Evolutionary conservation across 768 basidiomycete species (phyloP).

Genomic region (Lactifluus pinguis): DNA sequence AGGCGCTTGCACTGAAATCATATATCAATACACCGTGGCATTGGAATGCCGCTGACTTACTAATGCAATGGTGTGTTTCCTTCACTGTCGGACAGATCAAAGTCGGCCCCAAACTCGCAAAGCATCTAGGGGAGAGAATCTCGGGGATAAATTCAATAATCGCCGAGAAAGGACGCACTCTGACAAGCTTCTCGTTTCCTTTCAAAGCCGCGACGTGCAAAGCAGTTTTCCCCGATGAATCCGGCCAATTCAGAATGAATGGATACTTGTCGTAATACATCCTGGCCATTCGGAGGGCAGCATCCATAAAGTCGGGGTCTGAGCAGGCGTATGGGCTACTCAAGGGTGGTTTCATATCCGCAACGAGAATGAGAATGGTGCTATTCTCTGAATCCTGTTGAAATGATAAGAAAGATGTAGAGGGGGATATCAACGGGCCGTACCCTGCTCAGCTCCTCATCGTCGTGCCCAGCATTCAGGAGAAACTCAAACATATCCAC

Average conservation of each 20-base stretch:
- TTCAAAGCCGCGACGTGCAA: conserved; percentile 81
- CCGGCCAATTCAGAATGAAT: conserved; percentile 87
- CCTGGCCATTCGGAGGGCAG: conserved; percentile 77
- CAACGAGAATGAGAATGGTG: conserved; percentile 89
- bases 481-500: conserved; percentile 93
- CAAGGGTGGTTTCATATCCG: conserved; percentile 57
- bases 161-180: conserved; percentile 40
- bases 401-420: neutral
- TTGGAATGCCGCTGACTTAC: conserved; percentile 37
- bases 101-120: conserved; percentile 84
- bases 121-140: conserved; percentile 52
- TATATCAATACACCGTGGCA: conserved; percentile 6
- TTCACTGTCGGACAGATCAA: conserved; percentile 81
- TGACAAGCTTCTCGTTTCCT: conserved; percentile 83
- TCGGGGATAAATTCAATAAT: conserved; percentile 15
- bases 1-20: conserved; percentile 64
- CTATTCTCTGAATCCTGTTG: conserved; percentile 83
- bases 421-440: conserved; percentile 23
- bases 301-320: conserved; percentile 57
- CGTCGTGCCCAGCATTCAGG: conserved; percentile 80
- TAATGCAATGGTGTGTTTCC: conserved; percentile 93
- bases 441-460: conserved; percentile 86
- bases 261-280: conserved; percentile 82
- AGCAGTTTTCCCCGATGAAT: conserved; percentile 81
- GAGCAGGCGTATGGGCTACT: conserved; percentile 39